A percentile compares a stretch with the other conserved stretches of the same genome.
Conservation (phyloP, 2,329 filamentous ascomycete genomes). For the Exophiala xenobiotica region DNA sequence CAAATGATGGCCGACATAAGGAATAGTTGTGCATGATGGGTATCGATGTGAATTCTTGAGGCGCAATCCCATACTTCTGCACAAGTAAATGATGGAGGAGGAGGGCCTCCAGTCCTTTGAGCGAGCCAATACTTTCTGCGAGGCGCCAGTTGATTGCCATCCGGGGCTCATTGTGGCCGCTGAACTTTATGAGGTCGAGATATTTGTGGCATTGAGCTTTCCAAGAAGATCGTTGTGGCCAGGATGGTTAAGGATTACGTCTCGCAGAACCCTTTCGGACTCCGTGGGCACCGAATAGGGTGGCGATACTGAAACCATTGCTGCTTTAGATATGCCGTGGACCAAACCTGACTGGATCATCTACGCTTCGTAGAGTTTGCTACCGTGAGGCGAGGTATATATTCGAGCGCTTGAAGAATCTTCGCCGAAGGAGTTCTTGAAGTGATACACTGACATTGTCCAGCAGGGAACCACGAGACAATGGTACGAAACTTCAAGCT, state of each 20-base stretch:
- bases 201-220: conserved; percentile 3
- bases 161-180: conserved; percentile 1
- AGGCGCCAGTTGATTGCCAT: conserved; percentile 12
- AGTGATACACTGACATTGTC: no score
- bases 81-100: conserved; percentile 8
- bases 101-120: conserved; percentile 9
- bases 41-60: conserved; percentile 13
- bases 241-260: conserved; percentile 6
- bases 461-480: no score
- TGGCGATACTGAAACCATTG: neutral
- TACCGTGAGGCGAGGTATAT: neutral
- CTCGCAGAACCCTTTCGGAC: neutral
- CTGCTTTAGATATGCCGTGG: neutral
- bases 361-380: neutral
- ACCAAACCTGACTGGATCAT: neutral
- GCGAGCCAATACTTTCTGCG: conserved; percentile 4
- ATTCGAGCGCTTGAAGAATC: no score
- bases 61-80: conserved; percentile 3
- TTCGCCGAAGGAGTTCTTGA: no score
- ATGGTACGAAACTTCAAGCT: no score
- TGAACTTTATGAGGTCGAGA: conserved; percentile 1
- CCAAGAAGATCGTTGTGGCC: conserved; percentile 5
- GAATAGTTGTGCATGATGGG: conserved; percentile 12
- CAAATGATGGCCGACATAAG: conserved; percentile 7
- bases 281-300: conserved; percentile 12